Evolutionary conservation across 2,329 filamentous ascomycete species (phyloP).

Genomic region (Epichloe brachyelytri): DNA sequence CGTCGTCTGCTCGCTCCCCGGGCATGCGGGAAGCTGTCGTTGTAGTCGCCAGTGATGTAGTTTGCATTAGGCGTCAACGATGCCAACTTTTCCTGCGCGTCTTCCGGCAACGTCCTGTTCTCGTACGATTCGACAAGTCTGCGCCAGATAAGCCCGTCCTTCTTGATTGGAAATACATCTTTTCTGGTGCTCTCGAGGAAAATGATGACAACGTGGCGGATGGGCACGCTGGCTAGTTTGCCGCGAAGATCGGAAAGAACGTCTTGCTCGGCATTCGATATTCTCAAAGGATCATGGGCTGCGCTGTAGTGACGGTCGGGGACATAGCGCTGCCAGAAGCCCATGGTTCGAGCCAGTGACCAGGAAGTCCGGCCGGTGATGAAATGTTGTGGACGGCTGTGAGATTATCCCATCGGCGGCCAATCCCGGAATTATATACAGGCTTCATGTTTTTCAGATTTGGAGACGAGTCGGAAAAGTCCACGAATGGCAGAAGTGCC

Average conservation of each 20-base stretch:
- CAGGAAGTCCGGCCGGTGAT: constrained; percentile 14
- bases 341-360: constrained; percentile 7
- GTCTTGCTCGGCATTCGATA: constrained; percentile 25
- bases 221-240: constrained; percentile 18
- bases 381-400: constrained; percentile 15
- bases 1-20: constrained; percentile 9
- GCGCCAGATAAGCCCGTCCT: constrained; percentile 24
- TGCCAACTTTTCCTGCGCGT: constrained; percentile 15
- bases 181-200: constrained; percentile 32
- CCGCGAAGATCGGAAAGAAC: constrained; percentile 16
- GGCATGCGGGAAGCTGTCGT: constrained; percentile 20
- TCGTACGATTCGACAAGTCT: constrained; percentile 20
- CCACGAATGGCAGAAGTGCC: constrained; percentile 20
- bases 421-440: constrained; percentile 11
- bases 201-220: constrained; percentile 31
- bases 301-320: constrained; percentile 18
- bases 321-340: constrained; percentile 19
- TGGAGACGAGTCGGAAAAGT: constrained; percentile 17
- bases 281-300: constrained; percentile 24
- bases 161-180: constrained; percentile 32
- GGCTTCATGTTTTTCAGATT: constrained; percentile 14
- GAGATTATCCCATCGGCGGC: constrained; percentile 15
- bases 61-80: constrained; percentile 20
- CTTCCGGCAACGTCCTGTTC: constrained; percentile 19
- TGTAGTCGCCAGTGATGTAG: constrained; percentile 22